Evolutionary conservation across 768 basidiomycete genomes (phyloP).

Genomic region (Hirschioporus abietinus): DNA sequence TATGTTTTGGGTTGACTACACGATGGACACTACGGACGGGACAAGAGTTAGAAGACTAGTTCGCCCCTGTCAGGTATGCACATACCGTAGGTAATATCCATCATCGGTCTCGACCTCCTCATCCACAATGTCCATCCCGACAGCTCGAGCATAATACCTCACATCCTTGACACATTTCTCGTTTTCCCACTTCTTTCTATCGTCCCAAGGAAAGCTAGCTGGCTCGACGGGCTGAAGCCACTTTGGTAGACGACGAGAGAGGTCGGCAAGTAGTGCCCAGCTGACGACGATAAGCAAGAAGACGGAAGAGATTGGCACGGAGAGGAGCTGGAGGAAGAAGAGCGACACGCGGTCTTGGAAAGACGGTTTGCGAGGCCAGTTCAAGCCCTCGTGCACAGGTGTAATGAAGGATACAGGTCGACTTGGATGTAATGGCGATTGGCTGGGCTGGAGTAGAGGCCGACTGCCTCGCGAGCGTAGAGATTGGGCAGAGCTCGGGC

Average conservation of each 20-base stretch:
- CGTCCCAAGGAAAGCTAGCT: slow-evolving; percentile 30
- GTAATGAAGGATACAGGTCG: slow-evolving; percentile 1
- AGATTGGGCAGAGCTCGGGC: too few relatives aligned
- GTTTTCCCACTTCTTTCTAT: slow-evolving; percentile 28
- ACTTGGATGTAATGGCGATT: neutral
- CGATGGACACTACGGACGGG: slow-evolving; percentile 24
- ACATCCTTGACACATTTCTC: slow-evolving; percentile 36
- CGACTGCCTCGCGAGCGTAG: too few relatives aligned
- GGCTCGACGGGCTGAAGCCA: too few relatives aligned
- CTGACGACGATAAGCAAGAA: slow-evolving; percentile 36
- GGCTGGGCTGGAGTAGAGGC: neutral
- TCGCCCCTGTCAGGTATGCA: neutral
- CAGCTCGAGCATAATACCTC: slow-evolving; percentile 35
- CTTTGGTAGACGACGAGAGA: slow-evolving; percentile 16
- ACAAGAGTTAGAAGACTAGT: too few relatives aligned
- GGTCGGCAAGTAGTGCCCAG: slow-evolving; percentile 29
- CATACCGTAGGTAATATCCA: slow-evolving; percentile 32
- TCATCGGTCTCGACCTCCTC: slow-evolving; percentile 41
- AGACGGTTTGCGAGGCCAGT: neutral
- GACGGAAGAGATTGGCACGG: slow-evolving; percentile 26
- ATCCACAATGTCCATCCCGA: slow-evolving; percentile 39
- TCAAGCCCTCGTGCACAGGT: neutral
- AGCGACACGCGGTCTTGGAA: slow-evolving; percentile 4
- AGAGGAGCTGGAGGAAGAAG: slow-evolving; percentile 10
- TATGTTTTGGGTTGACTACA: slow-evolving; percentile 29